Conservation (phyloP, 2,329 filamentous ascomycete genomes). For the Cylindrodendrum hubeiense region DNA sequence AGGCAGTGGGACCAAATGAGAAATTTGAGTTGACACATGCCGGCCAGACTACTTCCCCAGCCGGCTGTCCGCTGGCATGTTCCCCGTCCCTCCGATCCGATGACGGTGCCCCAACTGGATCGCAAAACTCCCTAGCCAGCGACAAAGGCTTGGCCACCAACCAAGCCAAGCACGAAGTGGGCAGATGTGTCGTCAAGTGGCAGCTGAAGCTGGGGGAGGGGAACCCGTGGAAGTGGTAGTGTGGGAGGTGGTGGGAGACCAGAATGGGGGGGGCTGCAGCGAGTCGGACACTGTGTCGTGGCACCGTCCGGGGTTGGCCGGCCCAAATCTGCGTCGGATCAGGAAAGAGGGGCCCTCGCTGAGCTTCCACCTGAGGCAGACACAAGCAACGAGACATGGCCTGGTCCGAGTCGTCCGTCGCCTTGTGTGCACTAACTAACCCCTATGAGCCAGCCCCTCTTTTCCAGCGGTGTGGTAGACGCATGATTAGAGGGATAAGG, state of each 20-base stretch:
- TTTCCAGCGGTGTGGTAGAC: neutral
- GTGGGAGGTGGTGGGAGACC: neutral
- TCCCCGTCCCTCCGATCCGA: constrained; percentile 6
- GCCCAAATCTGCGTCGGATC: neutral
- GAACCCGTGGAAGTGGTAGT: neutral
- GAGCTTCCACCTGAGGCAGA: constrained; percentile 21
- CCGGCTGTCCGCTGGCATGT: constrained; percentile 14
- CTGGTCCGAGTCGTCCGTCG: neutral
- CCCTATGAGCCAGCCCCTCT: neutral
- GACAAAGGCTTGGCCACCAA: constrained; percentile 8
- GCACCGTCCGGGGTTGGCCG: constrained; percentile 10
- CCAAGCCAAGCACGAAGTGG: constrained; percentile 21
- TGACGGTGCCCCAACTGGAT: constrained; percentile 2
- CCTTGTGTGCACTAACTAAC: constrained; percentile 4
- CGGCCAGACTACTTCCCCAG: constrained; percentile 3
- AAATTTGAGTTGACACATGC: constrained; percentile 5
- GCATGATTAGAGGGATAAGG: neutral
- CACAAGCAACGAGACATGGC: constrained; percentile 10
- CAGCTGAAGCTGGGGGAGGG: constrained; percentile 10
- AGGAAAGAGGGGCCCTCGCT: constrained; percentile 6
- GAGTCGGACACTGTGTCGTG: constrained; percentile 9
- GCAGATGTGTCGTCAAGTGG: constrained; percentile 21
- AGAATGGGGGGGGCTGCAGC: constrained; percentile 7
- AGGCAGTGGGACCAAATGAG: constrained; percentile 13
- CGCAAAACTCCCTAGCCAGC: neutral